These are phyloP conservation scores for Tephrocybe sp. DNA, from an alignment of 768 basidiomycete species.

Conservation along the genomic window DNA sequence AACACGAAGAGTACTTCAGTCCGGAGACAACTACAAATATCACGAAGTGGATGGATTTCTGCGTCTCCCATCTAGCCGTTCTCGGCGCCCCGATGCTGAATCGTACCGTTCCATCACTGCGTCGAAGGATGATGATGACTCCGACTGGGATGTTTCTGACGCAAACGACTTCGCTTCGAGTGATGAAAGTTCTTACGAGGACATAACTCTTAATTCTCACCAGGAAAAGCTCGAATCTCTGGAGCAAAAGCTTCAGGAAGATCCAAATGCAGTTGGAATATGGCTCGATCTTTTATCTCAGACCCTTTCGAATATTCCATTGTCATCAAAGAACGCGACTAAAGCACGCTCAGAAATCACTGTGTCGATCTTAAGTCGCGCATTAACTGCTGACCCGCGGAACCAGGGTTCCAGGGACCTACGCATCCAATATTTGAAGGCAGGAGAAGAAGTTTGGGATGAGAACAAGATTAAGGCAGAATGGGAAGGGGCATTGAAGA, in stretches of 20 bases:
- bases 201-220: slow-evolving; percentile 45
- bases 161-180: slow-evolving; percentile 16
- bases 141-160: slow-evolving; percentile 20
- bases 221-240: slow-evolving; percentile 59
- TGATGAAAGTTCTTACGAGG: slow-evolving; percentile 35
- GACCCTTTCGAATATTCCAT: slow-evolving; percentile 59
- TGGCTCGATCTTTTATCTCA: slow-evolving; percentile 69
- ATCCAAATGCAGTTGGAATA: slow-evolving; percentile 50
- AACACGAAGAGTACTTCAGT: slow-evolving; percentile 42
- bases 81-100: slow-evolving; percentile 28
- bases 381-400: slow-evolving; percentile 51
- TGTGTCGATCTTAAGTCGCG: slow-evolving; percentile 63
- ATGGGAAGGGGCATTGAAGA: slow-evolving; percentile 66
- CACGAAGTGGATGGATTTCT: slow-evolving; percentile 69
- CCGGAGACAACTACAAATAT: slow-evolving; percentile 42
- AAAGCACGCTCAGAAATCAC: slow-evolving; percentile 71
- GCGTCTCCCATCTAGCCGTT: slow-evolving; percentile 46
- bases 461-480: slow-evolving; percentile 51
- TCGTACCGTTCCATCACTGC: slow-evolving; percentile 51
- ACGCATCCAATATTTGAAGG: slow-evolving; percentile 61
- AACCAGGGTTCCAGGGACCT: slow-evolving; percentile 51
- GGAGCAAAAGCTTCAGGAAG: slow-evolving; percentile 47
- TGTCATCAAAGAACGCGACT: slow-evolving; percentile 63
- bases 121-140: slow-evolving; percentile 24
- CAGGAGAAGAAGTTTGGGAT: slow-evolving; percentile 73